A percentile compares a stretch with the other conserved stretches of the same genome.
These are phyloP conservation scores for Venturia pyrina DNA, from an alignment of 2,329 filamentous ascomycete species.

Conservation along the genomic window DNA sequence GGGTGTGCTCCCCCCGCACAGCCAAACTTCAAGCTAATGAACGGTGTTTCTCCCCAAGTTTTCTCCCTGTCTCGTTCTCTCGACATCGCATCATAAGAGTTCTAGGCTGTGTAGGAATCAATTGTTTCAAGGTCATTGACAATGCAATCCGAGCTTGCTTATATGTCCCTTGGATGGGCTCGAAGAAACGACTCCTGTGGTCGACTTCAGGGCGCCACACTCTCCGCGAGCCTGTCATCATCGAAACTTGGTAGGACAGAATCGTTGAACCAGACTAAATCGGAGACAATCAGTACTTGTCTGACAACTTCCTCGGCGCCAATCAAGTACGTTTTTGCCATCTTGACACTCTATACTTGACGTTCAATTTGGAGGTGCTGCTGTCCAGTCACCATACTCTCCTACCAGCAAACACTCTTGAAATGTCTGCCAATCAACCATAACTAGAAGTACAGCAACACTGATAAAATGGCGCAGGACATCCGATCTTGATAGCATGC, in stretches of 20 bases:
- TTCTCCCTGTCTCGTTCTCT: too few species aligned
- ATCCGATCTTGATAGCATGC: background rate
- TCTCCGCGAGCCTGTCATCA: background rate
- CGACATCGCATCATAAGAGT: background rate
- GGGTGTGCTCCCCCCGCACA: background rate
- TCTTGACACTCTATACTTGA: background rate
- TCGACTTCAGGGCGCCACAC: background rate
- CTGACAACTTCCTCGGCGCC: background rate
- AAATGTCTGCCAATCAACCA: background rate
- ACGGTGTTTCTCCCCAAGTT: too few species aligned
- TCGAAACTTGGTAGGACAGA: background rate
- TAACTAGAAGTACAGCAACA: background rate
- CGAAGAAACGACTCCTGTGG: background rate
- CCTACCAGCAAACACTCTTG: background rate
- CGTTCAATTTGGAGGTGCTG: background rate
- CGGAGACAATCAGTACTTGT: background rate
- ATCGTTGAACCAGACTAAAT: background rate
- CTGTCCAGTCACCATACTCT: background rate
- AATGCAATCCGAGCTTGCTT: background rate
- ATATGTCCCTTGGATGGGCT: background rate
- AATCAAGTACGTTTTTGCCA: background rate
- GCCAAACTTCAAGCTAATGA: too few species aligned
- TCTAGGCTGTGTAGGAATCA: background rate
- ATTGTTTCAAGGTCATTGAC: background rate
- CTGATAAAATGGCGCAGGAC: background rate